Percentiles rank a stretch among this genome's conserved stretches.
These are phyloP conservation scores for Xylaria sp. DNA, from an alignment of 2,329 filamentous ascomycete species.

Conservation along the genomic window DNA sequence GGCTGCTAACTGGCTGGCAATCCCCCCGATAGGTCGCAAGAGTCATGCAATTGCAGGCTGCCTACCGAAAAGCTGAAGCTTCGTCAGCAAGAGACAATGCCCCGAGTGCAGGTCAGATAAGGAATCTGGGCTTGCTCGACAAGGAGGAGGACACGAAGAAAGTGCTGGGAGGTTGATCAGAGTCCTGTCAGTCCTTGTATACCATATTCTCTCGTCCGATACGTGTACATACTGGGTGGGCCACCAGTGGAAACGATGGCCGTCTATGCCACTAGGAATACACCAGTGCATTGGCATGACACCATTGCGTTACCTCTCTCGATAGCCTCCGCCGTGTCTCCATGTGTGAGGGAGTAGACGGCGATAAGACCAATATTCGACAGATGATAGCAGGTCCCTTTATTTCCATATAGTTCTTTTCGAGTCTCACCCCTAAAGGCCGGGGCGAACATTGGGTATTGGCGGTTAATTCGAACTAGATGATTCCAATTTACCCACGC, in stretches of 20 bases:
- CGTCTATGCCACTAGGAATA: conserved; percentile 22
- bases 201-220: conserved; percentile 32
- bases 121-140: conserved; percentile 83
- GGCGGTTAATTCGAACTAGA: background rate
- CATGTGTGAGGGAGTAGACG: conserved; percentile 5
- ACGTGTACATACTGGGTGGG: conserved; percentile 44
- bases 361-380: background rate
- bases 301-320: conserved; percentile 6
- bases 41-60: conserved; percentile 80
- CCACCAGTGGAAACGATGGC: conserved; percentile 39
- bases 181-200: conserved; percentile 24
- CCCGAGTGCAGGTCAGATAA: conserved; percentile 86
- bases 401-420: background rate
- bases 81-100: conserved; percentile 81
- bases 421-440: background rate
- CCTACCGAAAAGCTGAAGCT: conserved; percentile 83
- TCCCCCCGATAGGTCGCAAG: conserved; percentile 73
- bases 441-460: background rate
- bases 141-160: conserved; percentile 83
- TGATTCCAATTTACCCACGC: background rate
- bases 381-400: background rate
- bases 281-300: conserved; percentile 20
- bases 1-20: conserved; percentile 25
- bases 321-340: background rate
- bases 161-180: conserved; percentile 56